These are phyloP conservation scores for Jimgerdemannia flammicorona DNA, from an alignment of 192 early-diverging fungal species.

Conservation along the genomic window DNA sequence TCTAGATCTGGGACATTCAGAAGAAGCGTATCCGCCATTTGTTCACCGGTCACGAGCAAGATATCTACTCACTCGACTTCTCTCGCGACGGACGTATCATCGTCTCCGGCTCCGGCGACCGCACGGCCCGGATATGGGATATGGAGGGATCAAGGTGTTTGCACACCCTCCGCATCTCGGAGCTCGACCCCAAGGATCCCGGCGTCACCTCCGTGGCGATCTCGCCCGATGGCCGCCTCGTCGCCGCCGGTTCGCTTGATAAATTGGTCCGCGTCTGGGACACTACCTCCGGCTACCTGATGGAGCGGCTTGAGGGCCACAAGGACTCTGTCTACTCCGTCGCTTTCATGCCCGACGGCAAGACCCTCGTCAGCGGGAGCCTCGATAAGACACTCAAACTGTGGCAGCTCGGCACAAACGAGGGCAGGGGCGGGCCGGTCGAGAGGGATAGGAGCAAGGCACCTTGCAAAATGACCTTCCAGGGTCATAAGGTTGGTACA, in stretches of 20 bases:
- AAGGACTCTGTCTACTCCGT: constrained; percentile 95
- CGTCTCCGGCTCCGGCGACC: constrained; percentile 86
- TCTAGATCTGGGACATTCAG: constrained; percentile 65
- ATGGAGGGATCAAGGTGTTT: constrained; percentile 72
- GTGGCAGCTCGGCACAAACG: constrained; percentile 75
- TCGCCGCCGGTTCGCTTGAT: constrained; percentile 90
- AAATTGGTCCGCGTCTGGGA: constrained; percentile 95
- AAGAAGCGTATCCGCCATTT: constrained; percentile 59
- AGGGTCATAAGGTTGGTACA: constrained; percentile 45
- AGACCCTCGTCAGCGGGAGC: constrained; percentile 85
- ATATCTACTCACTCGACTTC: constrained; percentile 97
- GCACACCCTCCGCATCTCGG: constrained; percentile 73
- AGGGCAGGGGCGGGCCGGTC: constrained; percentile 19
- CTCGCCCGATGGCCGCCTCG: constrained; percentile 80
- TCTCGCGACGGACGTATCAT: constrained; percentile 84
- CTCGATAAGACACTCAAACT: constrained; percentile 90
- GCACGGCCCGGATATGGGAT: constrained; percentile 86
- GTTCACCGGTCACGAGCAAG: constrained; percentile 88
- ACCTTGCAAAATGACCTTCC: constrained; percentile 43
- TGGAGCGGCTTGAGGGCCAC: constrained; percentile 93
- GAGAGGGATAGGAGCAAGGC: constrained; percentile 20
- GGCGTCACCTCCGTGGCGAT: constrained; percentile 96
- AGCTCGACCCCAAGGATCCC: constrained; percentile 78
- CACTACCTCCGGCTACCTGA: constrained; percentile 63
- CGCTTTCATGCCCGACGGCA: constrained; percentile 91